Base-by-base conservation (phyloP, 345 rosid species). In the Citrus glauca region DNA sequence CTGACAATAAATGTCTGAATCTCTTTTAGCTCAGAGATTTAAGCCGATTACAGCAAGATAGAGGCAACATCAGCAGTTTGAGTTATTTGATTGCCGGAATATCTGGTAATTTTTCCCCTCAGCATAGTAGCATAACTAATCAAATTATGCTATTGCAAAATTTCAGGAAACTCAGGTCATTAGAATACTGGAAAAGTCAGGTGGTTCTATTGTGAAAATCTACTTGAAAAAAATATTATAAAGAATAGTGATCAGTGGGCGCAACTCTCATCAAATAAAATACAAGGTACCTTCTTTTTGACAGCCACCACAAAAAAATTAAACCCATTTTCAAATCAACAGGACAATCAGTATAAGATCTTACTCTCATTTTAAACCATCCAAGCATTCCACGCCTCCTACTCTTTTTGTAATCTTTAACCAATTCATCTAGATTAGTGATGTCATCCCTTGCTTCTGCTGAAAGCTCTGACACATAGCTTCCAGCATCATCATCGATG, bases 371-470 rank as follows among this genome's bases (percentile, higher is more conserved):
- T 84, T 93, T 94, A 83, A 94, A 91, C 98, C 98, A 94, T 77
- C 93, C 97, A 85, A 94, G 94, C 98, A 94, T 89, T 82, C 94
- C 97, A 69, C 89, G 88, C 79, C 83, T 85, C 83, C 71, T 88
- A 82, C 86, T 91, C 77, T 80, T 86, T 89, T 82, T 91, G 74
- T 79, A 87, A 87, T 90, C 95, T 83, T 89, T 93, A 71, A 87
- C 88, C 86, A 90, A 81, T 77, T 93, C 95, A 78, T 93, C 95
- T 72, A 88, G 81, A 80, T 84, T 81, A 55, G 87, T 83, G 67
- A 81, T 73, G 63, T 84, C 94, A 80, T 88, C 92, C 84, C 88
- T 86, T 37, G 84, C 81, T 67, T 89, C 97, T 24, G 78, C 66
- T 19, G 92, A 86, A 78, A 83, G 85, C 88, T 86, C 94, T 76